These are phyloP conservation scores for Debaryomyces udenii DNA, from an alignment of 1,139 yeast genomes.

Conservation along the genomic window DNA sequence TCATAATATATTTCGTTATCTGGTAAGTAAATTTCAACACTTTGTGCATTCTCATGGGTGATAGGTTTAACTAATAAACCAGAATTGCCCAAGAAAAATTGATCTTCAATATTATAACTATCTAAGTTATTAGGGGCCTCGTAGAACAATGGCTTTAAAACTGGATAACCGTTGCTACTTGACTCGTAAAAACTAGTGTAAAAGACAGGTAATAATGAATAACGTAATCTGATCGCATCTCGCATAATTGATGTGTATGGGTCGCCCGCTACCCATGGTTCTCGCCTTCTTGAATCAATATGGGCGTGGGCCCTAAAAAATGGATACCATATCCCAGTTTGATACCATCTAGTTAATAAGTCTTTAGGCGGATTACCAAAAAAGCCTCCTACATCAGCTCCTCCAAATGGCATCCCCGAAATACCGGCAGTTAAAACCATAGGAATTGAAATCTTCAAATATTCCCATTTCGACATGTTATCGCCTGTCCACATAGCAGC, in stretches of 20 bases:
- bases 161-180: slow-evolving; percentile 64
- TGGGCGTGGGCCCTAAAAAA: slow-evolving; percentile 97
- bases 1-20: slow-evolving; percentile 65
- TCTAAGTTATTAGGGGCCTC: slow-evolving; percentile 55
- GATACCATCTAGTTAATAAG: slow-evolving; percentile 89
- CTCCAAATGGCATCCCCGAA: slow-evolving; percentile 89
- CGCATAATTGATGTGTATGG: slow-evolving; percentile 70
- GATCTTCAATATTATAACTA: slow-evolving; percentile 71
- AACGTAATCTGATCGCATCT: slow-evolving; percentile 73
- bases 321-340: slow-evolving; percentile 93
- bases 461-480: slow-evolving; percentile 91
- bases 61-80: slow-evolving; percentile 86
- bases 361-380: slow-evolving; percentile 87
- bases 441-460: slow-evolving; percentile 77
- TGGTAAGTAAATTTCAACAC: slow-evolving; percentile 62
- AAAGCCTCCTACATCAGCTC: slow-evolving; percentile 97
- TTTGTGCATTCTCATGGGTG: slow-evolving; percentile 53
- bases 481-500: slow-evolving; percentile 99
- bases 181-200: slow-evolving; percentile 81
- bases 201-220: slow-evolving; percentile 71
- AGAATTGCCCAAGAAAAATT: slow-evolving; percentile 74
- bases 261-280: slow-evolving; percentile 85
- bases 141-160: slow-evolving; percentile 76
- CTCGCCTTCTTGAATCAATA: slow-evolving; percentile 87
- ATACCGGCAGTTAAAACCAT: slow-evolving; percentile 82